Conservation (phyloP, 495 filamentous ascomycete species). For the Clohesyomyces aquaticus region DNA sequence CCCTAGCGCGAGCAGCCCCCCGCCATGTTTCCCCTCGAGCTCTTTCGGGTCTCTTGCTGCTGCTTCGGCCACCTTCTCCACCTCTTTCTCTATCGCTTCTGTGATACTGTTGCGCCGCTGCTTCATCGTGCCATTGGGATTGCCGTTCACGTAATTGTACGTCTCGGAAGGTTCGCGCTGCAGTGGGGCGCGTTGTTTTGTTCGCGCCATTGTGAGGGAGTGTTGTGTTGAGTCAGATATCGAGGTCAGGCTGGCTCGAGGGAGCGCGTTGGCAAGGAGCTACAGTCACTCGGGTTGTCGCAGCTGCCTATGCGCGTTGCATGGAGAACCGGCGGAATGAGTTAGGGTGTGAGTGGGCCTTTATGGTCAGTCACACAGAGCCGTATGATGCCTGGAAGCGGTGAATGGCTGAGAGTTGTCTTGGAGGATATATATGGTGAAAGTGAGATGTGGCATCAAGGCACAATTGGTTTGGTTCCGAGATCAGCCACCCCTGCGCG, state of each 20-base stretch:
- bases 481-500: too few relatives aligned
- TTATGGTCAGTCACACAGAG: too few relatives aligned
- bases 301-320: neutral
- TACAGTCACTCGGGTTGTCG: neutral
- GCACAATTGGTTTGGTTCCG: neutral
- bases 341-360: too few relatives aligned
- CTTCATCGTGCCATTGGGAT: slow-evolving; percentile 11
- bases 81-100: slow-evolving; percentile 14
- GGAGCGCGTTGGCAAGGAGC: neutral
- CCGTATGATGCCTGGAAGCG: too few relatives aligned
- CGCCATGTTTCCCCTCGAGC: slow-evolving; percentile 48
- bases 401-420: neutral
- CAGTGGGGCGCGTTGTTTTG: slow-evolving; percentile 24
- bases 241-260: neutral
- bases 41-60: slow-evolving; percentile 26
- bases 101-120: slow-evolving; percentile 14
- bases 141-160: slow-evolving; percentile 36
- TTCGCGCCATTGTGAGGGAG: slow-evolving; percentile 35
- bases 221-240: neutral
- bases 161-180: slow-evolving; percentile 39
- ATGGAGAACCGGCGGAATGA: neutral
- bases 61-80: slow-evolving; percentile 18
- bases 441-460: slow-evolving; percentile 13
- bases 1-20: slow-evolving; percentile 70
- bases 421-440: neutral